Base-by-base conservation (phyloP, 2,329 filamentous ascomycete genomes). In the Apiospora pterosperma region DNA sequence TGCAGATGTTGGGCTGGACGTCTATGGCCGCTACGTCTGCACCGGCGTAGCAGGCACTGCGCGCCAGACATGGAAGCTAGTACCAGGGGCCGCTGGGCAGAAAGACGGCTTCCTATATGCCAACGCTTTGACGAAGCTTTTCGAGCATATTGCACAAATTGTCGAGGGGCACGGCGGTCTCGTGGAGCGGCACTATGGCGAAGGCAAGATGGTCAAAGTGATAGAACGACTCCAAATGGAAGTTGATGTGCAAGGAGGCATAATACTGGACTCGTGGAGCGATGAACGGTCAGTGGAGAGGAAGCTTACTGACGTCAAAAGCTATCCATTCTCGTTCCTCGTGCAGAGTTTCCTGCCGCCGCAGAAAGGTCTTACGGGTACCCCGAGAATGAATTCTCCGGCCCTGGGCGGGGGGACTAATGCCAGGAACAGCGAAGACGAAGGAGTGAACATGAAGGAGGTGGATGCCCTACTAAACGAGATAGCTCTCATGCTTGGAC, bases 91-190 rank as follows among this genome's bases (percentile, higher is more conserved):
- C 3, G 81, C 81, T 11, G 87, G 88, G 69, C 80, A 82, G 61
- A 91, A 88, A 72, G 94, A 97, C 66, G 90, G 89, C 4, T 92
- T 94, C 80, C 97, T 97, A 81, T 98, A 97, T 75, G 94, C 92
- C 48, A 95, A 91, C 76, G 90, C 92, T 2, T 81, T 99, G 67
- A 97, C 94, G 5, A 94, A 92, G 74, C 80, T 99, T 59, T 99
- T 99, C 75, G 95, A 98, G 77, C 95, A 99, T 77, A 97, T 99
- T 76, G 95, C 96, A 2, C 92, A 97, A 75, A 97, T 99, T 69
- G 90, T 99, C 25, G 95, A 98, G 72, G 90, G 92, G 1, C 96
- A 99, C 74, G 93, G 95, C 36, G 89, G 89, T 0, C 83, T 99
- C 10, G 95, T 99, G 1, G 94, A 98, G 80, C 88, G 92, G 59